Evolutionary conservation across 306 rosid genomes (phyloP), one percentile per base, ranked within the genome.

Genomic region (Rosa multiflora): DNA sequence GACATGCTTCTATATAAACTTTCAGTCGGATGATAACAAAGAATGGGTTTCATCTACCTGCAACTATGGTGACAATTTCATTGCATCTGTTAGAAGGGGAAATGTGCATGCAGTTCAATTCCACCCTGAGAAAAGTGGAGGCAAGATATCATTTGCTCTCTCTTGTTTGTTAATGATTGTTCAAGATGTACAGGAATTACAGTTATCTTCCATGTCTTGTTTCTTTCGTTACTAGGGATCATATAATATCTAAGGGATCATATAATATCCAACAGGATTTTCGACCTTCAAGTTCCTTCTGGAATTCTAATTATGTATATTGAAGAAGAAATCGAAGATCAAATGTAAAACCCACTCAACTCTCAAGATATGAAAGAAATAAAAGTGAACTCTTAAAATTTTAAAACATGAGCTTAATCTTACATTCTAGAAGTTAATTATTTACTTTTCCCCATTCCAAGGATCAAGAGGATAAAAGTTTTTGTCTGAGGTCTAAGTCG

Each of bases 51-150:
- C 98, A 67, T 95, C 99, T 81, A 91, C 92, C 61, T 91, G 98
- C 84, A 84, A 93, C 78, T 95, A 95, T 26, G 98, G 99, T 71
- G 97, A 88, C 76, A 84, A 86, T 67, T 95, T 95, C 85, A 90
- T 95, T 87, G 93, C 98, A 5, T 95, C 98, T 53, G 86, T 95
- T 74, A 88, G 87, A 81, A 91, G 89, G 87, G 99, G 99, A 82
- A 95, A 88, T 67, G 98, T 90, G 79, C 99, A 93, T 76, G 99
- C 97, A 73, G 98, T 95, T 84, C 99, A 95, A 77, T 95, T 95
- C 87, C 99, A 95, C 81, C 99, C 99, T 0, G 98, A 95, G 83
- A 95, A 95, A 86, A 95, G 99, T 75, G 99, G 97, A 89, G 98
- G 99, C 84, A 85, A 88, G 90, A 74, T 84, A 61, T 85, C 76